Conservation (phyloP, 176 grass and related monocot genomes). For the Musa schizocarpa region DNA sequence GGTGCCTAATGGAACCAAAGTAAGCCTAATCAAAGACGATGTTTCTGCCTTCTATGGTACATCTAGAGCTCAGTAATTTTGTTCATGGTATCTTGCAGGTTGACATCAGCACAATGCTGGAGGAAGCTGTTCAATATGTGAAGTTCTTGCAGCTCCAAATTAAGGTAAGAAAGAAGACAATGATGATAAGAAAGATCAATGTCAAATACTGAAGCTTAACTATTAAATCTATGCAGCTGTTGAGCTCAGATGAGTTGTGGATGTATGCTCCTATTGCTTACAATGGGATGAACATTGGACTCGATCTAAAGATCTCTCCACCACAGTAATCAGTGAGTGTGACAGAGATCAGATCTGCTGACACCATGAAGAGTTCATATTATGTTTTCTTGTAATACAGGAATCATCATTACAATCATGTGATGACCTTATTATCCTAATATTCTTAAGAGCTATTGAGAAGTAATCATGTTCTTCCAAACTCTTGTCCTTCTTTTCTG, state of each 20-base stretch:
- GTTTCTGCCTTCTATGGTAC: too few relatives aligned
- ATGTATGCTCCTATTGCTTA: slow-evolving; percentile 82
- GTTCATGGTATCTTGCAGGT: slow-evolving; percentile 30
- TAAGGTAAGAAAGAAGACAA: slow-evolving; percentile 43
- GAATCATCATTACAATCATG: too few relatives aligned
- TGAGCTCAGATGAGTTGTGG: slow-evolving; percentile 75
- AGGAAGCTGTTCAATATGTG: slow-evolving; percentile 70
- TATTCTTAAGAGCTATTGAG: too few relatives aligned
- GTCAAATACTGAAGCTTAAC: neutral
- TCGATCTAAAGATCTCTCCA: slow-evolving; percentile 51
- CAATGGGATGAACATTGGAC: slow-evolving; percentile 65
- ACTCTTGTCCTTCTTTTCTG: too few relatives aligned
- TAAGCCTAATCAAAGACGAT: slow-evolving; percentile 7
- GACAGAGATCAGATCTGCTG: neutral
- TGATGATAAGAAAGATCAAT: too few relatives aligned
- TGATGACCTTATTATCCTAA: too few relatives aligned
- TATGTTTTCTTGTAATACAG: too few relatives aligned
- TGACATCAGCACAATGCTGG: slow-evolving; percentile 76
- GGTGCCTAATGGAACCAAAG: slow-evolving; percentile 74
- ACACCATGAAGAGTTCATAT: too few relatives aligned
- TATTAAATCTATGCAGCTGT: slow-evolving; percentile 33
- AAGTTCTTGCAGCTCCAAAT: slow-evolving; percentile 76
- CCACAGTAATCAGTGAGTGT: slow-evolving; percentile 19
- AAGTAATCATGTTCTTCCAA: too few relatives aligned
- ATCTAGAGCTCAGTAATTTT: neutral